A percentile compares a stretch with the other conserved stretches of the same genome.
Evolutionary conservation across 768 basidiomycete genomes (phyloP).

Genomic region (Lentinula sp.): DNA sequence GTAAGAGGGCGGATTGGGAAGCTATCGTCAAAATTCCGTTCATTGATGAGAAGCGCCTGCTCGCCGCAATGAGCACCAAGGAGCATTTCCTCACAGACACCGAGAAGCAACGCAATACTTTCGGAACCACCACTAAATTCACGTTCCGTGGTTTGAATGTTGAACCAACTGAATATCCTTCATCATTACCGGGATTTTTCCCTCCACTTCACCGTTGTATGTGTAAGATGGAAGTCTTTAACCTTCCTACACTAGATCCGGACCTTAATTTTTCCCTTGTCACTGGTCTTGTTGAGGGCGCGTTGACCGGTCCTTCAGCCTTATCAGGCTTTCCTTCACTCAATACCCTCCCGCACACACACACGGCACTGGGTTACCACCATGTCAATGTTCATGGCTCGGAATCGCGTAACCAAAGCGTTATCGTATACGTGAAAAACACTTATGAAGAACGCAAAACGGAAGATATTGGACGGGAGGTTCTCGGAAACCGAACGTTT

Average conservation of each 20-base stretch:
- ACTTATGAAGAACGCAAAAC: constrained; percentile 60
- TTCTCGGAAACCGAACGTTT: constrained; percentile 76
- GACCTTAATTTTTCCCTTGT: constrained; percentile 69
- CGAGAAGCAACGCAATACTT: constrained; percentile 70
- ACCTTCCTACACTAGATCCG: constrained; percentile 76
- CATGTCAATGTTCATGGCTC: constrained; percentile 90
- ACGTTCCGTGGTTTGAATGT: constrained; percentile 46
- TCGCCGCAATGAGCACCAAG: constrained; percentile 77
- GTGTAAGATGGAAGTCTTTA: constrained; percentile 76
- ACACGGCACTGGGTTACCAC: constrained; percentile 70
- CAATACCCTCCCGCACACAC: constrained; percentile 74
- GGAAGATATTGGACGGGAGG: constrained; percentile 66
- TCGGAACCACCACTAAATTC: constrained; percentile 80
- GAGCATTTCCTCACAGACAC: constrained; percentile 73
- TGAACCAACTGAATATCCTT: constrained; percentile 72
- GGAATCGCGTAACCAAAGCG: constrained; percentile 89
- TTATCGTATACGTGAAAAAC: constrained; percentile 83
- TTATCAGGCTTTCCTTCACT: constrained; percentile 97
- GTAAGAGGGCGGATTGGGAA: constrained; percentile 99
- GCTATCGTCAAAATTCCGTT: constrained; percentile 99
- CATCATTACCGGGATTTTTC: constrained; percentile 93
- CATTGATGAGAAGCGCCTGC: constrained; percentile 75
- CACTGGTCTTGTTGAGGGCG: constrained; percentile 84
- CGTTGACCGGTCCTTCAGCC: constrained; percentile 76
- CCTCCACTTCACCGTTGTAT: constrained; percentile 78